phyloP scores from a whole-genome alignment of 305 asterid genomes.

The Salvia sclarea region DNA sequence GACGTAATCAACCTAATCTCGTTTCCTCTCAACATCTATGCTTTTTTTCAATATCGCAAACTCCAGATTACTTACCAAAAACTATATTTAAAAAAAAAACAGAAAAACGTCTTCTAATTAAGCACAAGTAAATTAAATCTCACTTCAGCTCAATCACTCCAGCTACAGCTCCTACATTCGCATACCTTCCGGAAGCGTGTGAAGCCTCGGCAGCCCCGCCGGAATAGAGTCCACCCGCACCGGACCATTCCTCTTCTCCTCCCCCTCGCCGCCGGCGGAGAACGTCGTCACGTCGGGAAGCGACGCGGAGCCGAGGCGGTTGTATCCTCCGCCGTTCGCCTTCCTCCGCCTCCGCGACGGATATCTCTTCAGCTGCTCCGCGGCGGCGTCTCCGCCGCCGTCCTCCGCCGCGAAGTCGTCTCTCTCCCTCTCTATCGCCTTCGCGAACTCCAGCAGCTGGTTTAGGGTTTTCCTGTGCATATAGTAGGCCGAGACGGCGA shows the following conservation, averaged over 20 bases:
- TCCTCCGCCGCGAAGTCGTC: slow-evolving; percentile 44
- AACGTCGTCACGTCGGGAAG: slow-evolving; percentile 71
- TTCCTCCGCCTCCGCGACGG: slow-evolving; percentile 52
- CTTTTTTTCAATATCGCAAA: not conserved
- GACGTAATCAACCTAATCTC: not conserved
- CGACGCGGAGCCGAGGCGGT: slow-evolving; percentile 67
- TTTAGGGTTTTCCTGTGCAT: slow-evolving; percentile 91
- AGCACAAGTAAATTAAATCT: not conserved
- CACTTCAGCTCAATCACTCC: slow-evolving; percentile 27
- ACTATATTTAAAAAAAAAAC: not conserved
- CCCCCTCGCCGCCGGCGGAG: slow-evolving; percentile 48
- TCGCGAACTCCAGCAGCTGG: slow-evolving; percentile 83
- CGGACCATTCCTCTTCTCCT: slow-evolving; percentile 55
- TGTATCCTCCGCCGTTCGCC: slow-evolving; percentile 50
- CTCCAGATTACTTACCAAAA: slow-evolving; percentile 15
- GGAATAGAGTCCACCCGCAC: slow-evolving; percentile 68
- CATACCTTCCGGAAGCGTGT: slow-evolving; percentile 81
- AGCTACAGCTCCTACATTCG: slow-evolving; percentile 29
- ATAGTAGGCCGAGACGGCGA: slow-evolving; percentile 91
- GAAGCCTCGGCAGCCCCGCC: slow-evolving; percentile 83
- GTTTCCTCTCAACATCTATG: not conserved
- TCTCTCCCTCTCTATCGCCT: slow-evolving; percentile 72
- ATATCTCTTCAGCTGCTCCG: slow-evolving; percentile 52
- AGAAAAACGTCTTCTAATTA: not conserved
- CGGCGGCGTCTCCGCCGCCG: slow-evolving; percentile 46